Conservation (phyloP, 495 filamentous ascomycete species). For the Penicillium egyptiacum region DNA sequence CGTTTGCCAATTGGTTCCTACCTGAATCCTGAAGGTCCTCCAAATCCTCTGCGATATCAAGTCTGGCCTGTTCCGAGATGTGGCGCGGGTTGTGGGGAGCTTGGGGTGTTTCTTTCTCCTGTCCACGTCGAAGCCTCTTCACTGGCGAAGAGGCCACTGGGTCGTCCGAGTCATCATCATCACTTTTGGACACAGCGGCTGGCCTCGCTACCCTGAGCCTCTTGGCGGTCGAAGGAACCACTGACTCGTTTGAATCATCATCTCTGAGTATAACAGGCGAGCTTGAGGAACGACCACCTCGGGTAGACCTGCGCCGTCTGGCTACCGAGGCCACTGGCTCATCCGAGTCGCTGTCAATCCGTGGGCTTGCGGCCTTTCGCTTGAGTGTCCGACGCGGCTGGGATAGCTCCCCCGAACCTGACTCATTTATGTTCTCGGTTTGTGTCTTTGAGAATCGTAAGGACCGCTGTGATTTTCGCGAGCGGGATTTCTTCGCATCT, state of each 20-base stretch:
- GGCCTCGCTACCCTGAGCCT: neutral
- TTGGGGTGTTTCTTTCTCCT: conserved; percentile 20
- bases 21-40: conserved; percentile 48
- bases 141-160: conserved; percentile 28
- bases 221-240: conserved; percentile 5
- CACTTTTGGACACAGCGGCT: neutral
- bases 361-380: conserved; percentile 23
- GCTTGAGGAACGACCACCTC: neutral
- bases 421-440: conserved; percentile 4
- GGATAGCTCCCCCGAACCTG: conserved; percentile 22
- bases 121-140: conserved; percentile 22
- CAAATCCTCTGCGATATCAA: conserved; percentile 48
- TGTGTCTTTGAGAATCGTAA: neutral
- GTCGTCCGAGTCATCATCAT: conserved; percentile 18
- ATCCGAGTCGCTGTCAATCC: conserved; percentile 30
- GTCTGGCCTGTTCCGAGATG: conserved; percentile 28
- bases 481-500: neutral
- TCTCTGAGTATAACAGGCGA: neutral
- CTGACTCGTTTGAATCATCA: neutral
- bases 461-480: neutral
- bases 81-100: conserved; percentile 30
- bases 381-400: conserved; percentile 37
- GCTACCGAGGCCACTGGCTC: conserved; percentile 28
- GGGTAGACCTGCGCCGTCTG: conserved; percentile 18
- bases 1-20: conserved; percentile 6